Base-by-base conservation (phyloP, 2,329 filamentous ascomycete species). In the Penicillium corylophilum region DNA sequence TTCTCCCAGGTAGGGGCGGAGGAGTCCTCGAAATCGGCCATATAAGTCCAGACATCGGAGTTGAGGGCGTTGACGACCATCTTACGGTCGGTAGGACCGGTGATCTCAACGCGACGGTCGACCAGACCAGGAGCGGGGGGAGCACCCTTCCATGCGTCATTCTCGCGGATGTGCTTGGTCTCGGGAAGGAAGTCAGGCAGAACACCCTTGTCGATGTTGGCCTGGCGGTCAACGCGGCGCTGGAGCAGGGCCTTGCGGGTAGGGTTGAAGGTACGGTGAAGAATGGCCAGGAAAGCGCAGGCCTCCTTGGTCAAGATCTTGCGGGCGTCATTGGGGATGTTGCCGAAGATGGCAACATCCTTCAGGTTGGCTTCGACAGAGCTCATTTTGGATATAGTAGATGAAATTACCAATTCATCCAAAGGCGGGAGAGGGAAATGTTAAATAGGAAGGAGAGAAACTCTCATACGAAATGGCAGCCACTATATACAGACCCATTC, bases 21-120 rank as follows among this genome's bases (percentile, higher is more conserved):
- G 6, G 94, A 96, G 74, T 97, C 93, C 77, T 99, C 94, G 63
- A 99, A 95, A 75, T 99, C 94, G 43, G 94, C 94, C 94, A 99
- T 99, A 69, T 97, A 99, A 50, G 93, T 97, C 88, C 89, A 97
- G 22, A 97, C 94, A 67, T 97, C 84, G 41, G 93, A 87, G 75
- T 97, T 99, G 71, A 97, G 71, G 9, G 94, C 94, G 73, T 99
- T 99, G 57, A 97, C 90, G 43, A 97, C 91, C 94, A 99, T 99
- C 83, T 97, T 99, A 63, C 94, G 84, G 76, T 97, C 94, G 6
- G 92, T 96, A 1, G 94, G 94, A 8, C 94, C 94, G 5, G 94
- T 99, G 68, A 97, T 99, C 79, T 99, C 94, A 28, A 96, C 89
- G 55, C 94, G 85, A 60, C 94, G 87, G 78, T 99, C 94, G 40